Evolutionary conservation across 306 rosid species (phyloP), one percentile per base, ranked within the genome.

Genomic region (Chamaecrista fasciculata): DNA sequence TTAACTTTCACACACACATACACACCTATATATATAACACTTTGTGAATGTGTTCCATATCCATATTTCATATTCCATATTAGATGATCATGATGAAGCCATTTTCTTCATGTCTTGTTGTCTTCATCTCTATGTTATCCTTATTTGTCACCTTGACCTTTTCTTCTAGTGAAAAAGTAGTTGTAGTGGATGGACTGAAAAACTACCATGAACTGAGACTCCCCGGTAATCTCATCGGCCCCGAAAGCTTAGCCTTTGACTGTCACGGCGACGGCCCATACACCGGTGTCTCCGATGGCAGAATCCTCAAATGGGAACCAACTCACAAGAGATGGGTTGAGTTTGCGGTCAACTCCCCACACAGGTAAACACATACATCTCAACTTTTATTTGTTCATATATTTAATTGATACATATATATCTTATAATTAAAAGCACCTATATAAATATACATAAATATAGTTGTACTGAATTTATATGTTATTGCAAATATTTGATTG

Each of bases 241-340:
- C 91, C 0, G 87, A 86, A 53, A 83, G 86, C 72, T 39, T 83
- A n/a, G 87, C 79, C 14, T 86, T 86, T 31, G 87, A 83, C 47
- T 86, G 91, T 80, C 76, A 47, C 37, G 87, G 86, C 33, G 18
- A 44, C 20, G 91, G 87, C 0, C 87, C 91, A 0, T 86, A 83
- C 9, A 76, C 49, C 1, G 67, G 86, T 3, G 86, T 83, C 8
- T 76, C 84, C 2, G 86, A 86, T 23, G 91, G 91, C 4, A 80
- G 84, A 70, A 76, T 86, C 33, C 80, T 82, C 75, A 78, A 73
- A 72, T 86, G 87, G 91, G 40, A 66, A 1, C 80, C 78, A 29
- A 44, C 49, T 7, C 12, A 1, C 0, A 29, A 9, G 6, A 71
- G 71, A 18, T 86, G 87, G 85, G 69, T 33, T 2, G 85, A 75